These are phyloP conservation scores for Taphrina deformans DNA, from an alignment of 1,139 yeast genomes.

Conservation along the genomic window DNA sequence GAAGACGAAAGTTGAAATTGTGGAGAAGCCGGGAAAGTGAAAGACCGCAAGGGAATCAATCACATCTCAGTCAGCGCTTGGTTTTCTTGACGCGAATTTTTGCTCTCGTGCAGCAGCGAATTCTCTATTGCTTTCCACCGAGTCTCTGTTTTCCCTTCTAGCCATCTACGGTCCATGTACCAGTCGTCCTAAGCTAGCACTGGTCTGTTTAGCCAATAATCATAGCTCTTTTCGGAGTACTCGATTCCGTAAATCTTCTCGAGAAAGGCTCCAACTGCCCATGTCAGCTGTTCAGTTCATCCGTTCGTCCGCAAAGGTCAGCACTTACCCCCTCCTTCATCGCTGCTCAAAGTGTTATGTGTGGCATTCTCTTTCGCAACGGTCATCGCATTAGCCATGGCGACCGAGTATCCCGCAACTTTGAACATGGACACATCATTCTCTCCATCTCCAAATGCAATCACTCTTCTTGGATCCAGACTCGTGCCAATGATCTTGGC, in stretches of 20 bases:
- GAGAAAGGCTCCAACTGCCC: conserved; percentile 13
- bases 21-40: no score
- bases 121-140: no score
- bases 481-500: conserved; percentile 24
- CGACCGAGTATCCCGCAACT: conserved; percentile 34
- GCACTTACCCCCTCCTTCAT: conserved; percentile 31
- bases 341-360: conserved; percentile 26
- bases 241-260: conserved; percentile 21
- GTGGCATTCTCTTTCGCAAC: conserved; percentile 31
- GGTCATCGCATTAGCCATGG: conserved; percentile 34
- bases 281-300: no score
- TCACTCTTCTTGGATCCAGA: conserved; percentile 17
- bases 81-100: no score
- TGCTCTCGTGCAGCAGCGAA: no score
- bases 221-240: conserved; percentile 19
- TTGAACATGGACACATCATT: conserved; percentile 35
- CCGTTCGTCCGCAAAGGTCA: background rate
- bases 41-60: no score
- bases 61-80: no score
- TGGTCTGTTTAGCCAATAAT: conserved; percentile 19
- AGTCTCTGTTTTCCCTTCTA: no score
- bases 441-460: conserved; percentile 36
- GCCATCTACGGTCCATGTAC: no score
- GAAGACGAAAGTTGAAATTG: no score
- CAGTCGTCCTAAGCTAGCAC: background rate